These are phyloP conservation scores for Rhododendron simsii DNA, from an alignment of 148 eudicot species.

Conservation along the genomic window DNA sequence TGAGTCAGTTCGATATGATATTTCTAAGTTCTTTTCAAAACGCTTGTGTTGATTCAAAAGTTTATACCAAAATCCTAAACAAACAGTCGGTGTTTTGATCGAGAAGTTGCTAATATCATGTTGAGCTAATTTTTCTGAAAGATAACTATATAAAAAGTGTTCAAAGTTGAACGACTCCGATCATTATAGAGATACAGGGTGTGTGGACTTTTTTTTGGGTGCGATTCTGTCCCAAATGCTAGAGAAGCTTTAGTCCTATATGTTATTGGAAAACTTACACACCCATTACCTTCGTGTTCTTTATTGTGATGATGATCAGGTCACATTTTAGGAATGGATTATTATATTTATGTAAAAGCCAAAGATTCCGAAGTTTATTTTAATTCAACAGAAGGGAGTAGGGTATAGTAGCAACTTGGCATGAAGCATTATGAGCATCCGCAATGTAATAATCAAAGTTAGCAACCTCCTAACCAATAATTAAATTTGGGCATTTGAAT, in stretches of 20 bases:
- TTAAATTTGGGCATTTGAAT: too few species aligned
- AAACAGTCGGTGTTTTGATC: too few species aligned
- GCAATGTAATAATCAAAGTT: too few species aligned
- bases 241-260: not conserved
- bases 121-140: too few species aligned
- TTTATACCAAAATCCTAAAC: not conserved
- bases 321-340: not conserved
- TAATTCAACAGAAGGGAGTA: not conserved
- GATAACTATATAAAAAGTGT: too few species aligned
- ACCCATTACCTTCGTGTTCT: not conserved
- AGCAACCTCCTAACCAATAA: too few species aligned
- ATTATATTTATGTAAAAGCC: not conserved
- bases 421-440: not conserved
- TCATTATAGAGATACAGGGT: too few species aligned
- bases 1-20: too few species aligned
- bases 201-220: too few species aligned
- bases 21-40: not conserved
- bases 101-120: too few species aligned
- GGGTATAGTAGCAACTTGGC: not conserved
- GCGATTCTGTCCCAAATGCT: not conserved
- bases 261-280: not conserved
- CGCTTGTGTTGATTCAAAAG: not conserved
- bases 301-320: not conserved
- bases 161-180: not conserved
- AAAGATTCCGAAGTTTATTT: not conserved